phyloP scores from a whole-genome alignment of 768 basidiomycete species.

The Leccinum subtestaceum region DNA sequence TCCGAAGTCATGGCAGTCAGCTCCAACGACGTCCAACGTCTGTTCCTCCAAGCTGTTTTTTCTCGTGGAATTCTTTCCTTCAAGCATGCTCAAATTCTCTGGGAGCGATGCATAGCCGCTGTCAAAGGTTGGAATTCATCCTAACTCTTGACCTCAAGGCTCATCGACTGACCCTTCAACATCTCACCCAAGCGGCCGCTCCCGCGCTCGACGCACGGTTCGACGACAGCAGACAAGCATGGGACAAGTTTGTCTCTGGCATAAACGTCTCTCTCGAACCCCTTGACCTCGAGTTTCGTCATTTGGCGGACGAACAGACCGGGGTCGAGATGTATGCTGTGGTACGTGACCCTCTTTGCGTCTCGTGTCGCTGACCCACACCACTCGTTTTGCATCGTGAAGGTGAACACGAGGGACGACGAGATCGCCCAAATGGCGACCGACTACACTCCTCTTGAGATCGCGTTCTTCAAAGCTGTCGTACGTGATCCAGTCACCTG shows the following conservation, averaged over 20 bases:
- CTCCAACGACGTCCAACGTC: constrained; percentile 63
- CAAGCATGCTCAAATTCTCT: constrained; percentile 60
- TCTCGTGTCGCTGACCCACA: background rate
- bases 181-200: constrained; percentile 47
- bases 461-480: constrained; percentile 80
- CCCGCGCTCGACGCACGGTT: constrained; percentile 46
- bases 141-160: background rate
- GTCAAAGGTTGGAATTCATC: constrained; percentile 54
- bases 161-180: constrained; percentile 6
- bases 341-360: constrained; percentile 40
- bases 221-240: constrained; percentile 42
- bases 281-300: constrained; percentile 71
- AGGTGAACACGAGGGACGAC: constrained; percentile 83
- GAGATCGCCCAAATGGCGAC: constrained; percentile 83
- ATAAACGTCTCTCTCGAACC: constrained; percentile 65
- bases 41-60: constrained; percentile 78
- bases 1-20: constrained; percentile 38
- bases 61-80: constrained; percentile 68
- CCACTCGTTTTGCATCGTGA: background rate
- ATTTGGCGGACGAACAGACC: constrained; percentile 57
- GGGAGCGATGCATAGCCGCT: constrained; percentile 63
- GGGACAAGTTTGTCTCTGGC: constrained; percentile 56
- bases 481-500: constrained; percentile 41
- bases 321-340: constrained; percentile 67
- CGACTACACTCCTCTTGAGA: constrained; percentile 75